Evolutionary conservation across 2,329 filamentous ascomycete species (phyloP), one percentile per base, ranked within the genome.

Genomic region (Penicillium italicum): DNA sequence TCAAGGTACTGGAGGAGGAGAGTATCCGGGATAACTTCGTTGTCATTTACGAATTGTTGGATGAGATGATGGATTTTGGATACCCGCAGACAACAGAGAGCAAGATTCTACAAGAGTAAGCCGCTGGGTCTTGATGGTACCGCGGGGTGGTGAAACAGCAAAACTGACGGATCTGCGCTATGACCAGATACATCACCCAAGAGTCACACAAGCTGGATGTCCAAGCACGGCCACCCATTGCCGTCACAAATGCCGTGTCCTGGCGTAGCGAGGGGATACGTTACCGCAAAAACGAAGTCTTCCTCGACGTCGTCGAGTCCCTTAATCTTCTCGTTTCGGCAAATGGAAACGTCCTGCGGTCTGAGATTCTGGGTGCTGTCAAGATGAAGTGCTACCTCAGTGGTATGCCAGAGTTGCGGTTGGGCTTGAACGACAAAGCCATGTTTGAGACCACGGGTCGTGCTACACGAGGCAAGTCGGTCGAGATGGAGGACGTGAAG

Each of bases 41-140:
- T 74, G 87, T 99, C 72, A 99, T 99, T 71, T 99, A 99, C 81
- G 94, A 99, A 77, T 79, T 99, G 59, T 84, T 99, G 61, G 94
- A 99, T 72, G 94, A 99, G 80, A 99, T 99, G 94, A 99, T 99
- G 94, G 94, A 99, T 77, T 99, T 99, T 80, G 94, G 94, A 61
- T 97, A 99, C 74, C 94, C 94, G 6, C 94, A 99, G 76, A 99
- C 94, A 10, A 99, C 94, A 63, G 94, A 99, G 76, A 90, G 86
- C 74, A 99, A 99, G 83, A 99, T 99, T 73, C 80, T 99, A 58
- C 94, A 99, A 76, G 94, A 99, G 80, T 85, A 78, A 66, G 75
- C 54, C 50, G 36, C 38, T 40, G 24, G 18, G 5, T 43, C 31
- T 40, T 18, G 18, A 18, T 28, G 38, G 22, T 34, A 14, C 34